Percentiles rank a stretch among this genome's conserved stretches.
Evolutionary conservation across 208 protist genomes (phyloP).

Genomic region (Trypanosoma brucei): DNA sequence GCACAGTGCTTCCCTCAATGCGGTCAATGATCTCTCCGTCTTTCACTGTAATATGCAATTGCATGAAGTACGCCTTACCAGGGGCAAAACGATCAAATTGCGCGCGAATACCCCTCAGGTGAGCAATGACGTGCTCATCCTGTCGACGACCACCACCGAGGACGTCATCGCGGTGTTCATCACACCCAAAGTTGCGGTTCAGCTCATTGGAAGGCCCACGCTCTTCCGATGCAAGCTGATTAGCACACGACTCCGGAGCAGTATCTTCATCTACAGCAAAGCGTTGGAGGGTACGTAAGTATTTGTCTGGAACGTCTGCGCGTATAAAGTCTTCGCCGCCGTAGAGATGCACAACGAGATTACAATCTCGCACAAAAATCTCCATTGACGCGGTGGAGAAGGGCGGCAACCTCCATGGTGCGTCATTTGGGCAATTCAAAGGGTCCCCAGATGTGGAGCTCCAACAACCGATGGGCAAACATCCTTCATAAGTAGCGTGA

Average conservation of each 20-base stretch:
- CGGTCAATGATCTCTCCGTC: slow-evolving; percentile 53
- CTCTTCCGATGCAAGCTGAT: neutral
- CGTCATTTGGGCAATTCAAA: neutral
- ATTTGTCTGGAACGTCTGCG: slow-evolving; percentile 22
- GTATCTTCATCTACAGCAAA: slow-evolving; percentile 15
- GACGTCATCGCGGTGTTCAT: slow-evolving; percentile 22
- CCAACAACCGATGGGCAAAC: neutral
- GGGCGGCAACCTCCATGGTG: neutral
- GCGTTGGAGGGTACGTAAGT: slow-evolving; percentile 22
- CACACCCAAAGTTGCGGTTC: neutral
- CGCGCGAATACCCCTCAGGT: slow-evolving; percentile 38
- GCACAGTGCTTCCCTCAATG: slow-evolving; percentile 49
- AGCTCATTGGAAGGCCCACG: neutral
- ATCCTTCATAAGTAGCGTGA: neutral
- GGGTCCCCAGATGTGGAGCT: neutral
- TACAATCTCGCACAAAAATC: slow-evolving; percentile 39
- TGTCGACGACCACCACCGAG: slow-evolving; percentile 28
- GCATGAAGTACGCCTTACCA: slow-evolving; percentile 34
- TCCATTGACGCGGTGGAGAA: slow-evolving; percentile 23
- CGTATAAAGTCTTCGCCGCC: slow-evolving; percentile 43
- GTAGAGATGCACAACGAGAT: slow-evolving; percentile 39
- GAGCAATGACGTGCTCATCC: slow-evolving; percentile 47
- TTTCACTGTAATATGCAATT: slow-evolving; percentile 36
- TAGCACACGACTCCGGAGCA: neutral
- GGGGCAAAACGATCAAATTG: slow-evolving; percentile 43